Evolutionary conservation across 2,329 filamentous ascomycete genomes (phyloP).

Genomic region (Leptoxyphium fumago): DNA sequence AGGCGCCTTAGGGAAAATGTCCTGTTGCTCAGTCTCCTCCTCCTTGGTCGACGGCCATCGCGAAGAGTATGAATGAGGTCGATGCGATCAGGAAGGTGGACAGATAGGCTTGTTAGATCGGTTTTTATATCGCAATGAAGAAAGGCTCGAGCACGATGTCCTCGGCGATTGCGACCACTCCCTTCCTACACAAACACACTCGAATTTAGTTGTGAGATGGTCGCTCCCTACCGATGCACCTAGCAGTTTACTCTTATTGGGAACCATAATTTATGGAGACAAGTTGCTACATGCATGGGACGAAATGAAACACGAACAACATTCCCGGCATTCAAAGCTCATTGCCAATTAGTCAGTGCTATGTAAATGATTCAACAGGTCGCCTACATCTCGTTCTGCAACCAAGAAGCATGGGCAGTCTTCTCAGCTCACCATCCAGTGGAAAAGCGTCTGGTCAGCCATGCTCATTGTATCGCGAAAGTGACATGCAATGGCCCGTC

Average conservation of each 20-base stretch:
- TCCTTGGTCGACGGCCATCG: slow-evolving; percentile 31
- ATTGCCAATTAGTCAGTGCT: background rate
- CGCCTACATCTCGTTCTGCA: no score
- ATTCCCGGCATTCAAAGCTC: background rate
- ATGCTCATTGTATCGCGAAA: background rate
- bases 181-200: background rate
- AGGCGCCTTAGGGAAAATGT: slow-evolving; percentile 6
- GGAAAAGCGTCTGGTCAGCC: background rate
- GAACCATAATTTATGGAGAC: no score
- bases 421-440: background rate
- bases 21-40: slow-evolving; percentile 13
- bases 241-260: no score
- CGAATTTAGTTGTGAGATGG: no score
- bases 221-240: no score
- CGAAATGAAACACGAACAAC: background rate
- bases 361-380: background rate
- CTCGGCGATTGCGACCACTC: slow-evolving; percentile 11
- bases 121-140: slow-evolving; percentile 42
- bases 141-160: slow-evolving; percentile 39
- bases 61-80: slow-evolving; percentile 41
- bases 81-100: slow-evolving; percentile 40
- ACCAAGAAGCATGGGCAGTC: background rate
- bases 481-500: background rate
- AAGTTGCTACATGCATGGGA: no score
- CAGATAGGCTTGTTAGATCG: slow-evolving; percentile 50